These are phyloP conservation scores for Penicillium psychrofluorescens DNA, from an alignment of 495 filamentous ascomycete genomes.

Conservation along the genomic window DNA sequence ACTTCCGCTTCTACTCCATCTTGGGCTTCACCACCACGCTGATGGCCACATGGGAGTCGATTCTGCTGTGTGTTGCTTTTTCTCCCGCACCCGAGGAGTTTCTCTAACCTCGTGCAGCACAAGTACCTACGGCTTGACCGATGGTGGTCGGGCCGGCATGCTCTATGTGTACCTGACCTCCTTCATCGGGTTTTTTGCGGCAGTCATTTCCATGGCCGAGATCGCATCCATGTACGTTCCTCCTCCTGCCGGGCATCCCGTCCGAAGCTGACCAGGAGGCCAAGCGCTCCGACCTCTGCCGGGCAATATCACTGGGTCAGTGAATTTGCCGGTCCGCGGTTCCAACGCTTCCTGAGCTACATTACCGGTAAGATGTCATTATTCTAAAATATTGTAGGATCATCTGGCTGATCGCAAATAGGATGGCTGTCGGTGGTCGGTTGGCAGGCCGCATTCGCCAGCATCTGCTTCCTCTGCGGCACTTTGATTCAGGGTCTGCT, in stretches of 20 bases:
- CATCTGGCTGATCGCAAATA: constrained; percentile 3
- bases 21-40: constrained; percentile 40
- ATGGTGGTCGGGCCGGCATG: constrained; percentile 41
- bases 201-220: constrained; percentile 38
- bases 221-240: constrained; percentile 36
- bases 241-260: no score
- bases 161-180: constrained; percentile 41
- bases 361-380: constrained; percentile 20
- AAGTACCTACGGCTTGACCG: constrained; percentile 29
- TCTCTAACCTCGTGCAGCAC: constrained; percentile 11
- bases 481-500: constrained; percentile 42
- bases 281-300: constrained; percentile 32
- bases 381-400: background rate
- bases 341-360: constrained; percentile 39
- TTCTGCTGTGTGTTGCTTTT: constrained; percentile 21
- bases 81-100: background rate
- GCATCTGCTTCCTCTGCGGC: constrained; percentile 31
- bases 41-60: constrained; percentile 43
- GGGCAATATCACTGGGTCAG: constrained; percentile 47
- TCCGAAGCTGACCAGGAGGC: background rate
- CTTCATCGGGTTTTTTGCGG: constrained; percentile 32
- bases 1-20: constrained; percentile 40
- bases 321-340: constrained; percentile 31
- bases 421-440: constrained; percentile 41
- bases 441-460: constrained; percentile 37